Conservation (phyloP, 345 rosid genomes). For the Excoecaria cochinchinensis region DNA sequence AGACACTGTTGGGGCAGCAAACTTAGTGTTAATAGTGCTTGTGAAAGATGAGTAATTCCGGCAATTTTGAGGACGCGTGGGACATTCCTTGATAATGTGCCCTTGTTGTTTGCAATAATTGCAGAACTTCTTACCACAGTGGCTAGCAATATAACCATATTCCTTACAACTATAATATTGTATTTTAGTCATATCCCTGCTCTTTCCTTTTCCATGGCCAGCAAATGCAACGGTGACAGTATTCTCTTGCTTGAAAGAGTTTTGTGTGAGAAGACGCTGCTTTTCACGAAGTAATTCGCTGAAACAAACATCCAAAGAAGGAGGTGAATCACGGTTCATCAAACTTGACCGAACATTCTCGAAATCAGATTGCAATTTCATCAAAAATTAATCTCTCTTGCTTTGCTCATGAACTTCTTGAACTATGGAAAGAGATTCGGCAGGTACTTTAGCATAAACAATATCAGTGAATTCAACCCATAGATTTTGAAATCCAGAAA, state of each 20-base stretch:
- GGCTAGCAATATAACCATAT: too few relatives aligned
- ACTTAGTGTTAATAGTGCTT: too few relatives aligned
- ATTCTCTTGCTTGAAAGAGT: not conserved
- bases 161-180: too few relatives aligned
- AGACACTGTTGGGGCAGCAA: too few relatives aligned
- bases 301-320: not conserved
- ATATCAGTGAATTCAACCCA: not conserved
- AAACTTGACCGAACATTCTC: not conserved
- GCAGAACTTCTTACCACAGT: too few relatives aligned
- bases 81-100: too few relatives aligned
- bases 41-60: too few relatives aligned
- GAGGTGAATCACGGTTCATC: conserved; percentile 7
- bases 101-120: too few relatives aligned
- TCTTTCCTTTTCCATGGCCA: too few relatives aligned
- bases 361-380: conserved; percentile 14
- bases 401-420: conserved; percentile 11
- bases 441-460: not conserved
- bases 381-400: conserved; percentile 21
- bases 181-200: too few relatives aligned
- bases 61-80: too few relatives aligned
- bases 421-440: not conserved
- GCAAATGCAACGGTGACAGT: too few relatives aligned
- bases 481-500: conserved; percentile 6
- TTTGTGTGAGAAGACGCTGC: not conserved
- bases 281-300: not conserved